Evolutionary conservation across 495 filamentous ascomycete genomes (phyloP).

Genomic region (Hypoxylon rickii): DNA sequence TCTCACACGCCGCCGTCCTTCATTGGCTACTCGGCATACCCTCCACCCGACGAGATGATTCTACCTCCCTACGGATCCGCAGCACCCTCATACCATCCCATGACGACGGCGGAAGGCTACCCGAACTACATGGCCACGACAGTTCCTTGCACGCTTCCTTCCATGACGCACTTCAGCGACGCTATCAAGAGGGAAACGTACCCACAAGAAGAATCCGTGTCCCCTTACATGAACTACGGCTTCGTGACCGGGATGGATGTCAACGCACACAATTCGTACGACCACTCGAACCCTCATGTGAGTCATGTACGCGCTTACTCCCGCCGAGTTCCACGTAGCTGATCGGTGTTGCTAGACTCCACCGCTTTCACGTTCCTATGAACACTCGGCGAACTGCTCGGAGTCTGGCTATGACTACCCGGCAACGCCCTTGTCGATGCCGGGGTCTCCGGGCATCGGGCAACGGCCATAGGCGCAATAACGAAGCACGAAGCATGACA

Average conservation of each 20-base stretch:
- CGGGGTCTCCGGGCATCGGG: constrained; percentile 60
- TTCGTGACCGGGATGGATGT: constrained; percentile 78
- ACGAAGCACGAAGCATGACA: not conserved
- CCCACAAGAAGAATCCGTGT: constrained; percentile 69
- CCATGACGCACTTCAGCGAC: constrained; percentile 65
- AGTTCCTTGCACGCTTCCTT: constrained; percentile 64
- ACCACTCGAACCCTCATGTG: constrained; percentile 70
- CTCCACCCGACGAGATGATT: constrained; percentile 68
- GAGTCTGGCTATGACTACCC: constrained; percentile 66
- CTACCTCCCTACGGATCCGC: constrained; percentile 67
- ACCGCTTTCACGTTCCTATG: constrained; percentile 79
- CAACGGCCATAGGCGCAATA: constrained; percentile 35
- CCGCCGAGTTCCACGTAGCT: constrained; percentile 51
- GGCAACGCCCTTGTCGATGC: constrained; percentile 70
- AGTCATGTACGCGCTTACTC: constrained; percentile 53
- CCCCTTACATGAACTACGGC: constrained; percentile 77
- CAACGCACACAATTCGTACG: constrained; percentile 62
- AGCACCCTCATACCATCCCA: constrained; percentile 63
- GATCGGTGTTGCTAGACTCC: constrained; percentile 71
- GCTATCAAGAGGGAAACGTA: constrained; percentile 64
- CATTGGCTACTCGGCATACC: constrained; percentile 66
- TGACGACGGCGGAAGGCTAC: constrained; percentile 66
- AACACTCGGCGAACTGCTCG: constrained; percentile 69
- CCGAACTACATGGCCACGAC: constrained; percentile 65
- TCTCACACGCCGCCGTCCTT: constrained; percentile 76